Percentiles rank a stretch among this genome's conserved stretches.
These are phyloP conservation scores for Eucalyptus pauciflora DNA, from an alignment of 345 rosid species.

Conservation along the genomic window DNA sequence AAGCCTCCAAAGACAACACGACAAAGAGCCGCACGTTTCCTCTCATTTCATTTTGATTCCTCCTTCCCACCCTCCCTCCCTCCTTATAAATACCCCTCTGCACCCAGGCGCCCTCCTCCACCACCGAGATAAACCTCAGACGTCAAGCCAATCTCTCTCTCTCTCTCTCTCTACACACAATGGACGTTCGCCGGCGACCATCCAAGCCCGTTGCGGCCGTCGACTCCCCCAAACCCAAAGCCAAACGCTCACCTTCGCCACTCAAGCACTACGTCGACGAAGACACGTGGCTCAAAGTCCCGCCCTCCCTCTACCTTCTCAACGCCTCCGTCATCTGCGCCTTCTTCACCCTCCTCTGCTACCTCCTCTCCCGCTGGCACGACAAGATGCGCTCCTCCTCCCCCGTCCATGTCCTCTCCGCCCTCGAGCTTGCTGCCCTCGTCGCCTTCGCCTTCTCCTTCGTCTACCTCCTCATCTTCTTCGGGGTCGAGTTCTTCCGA, in stretches of 20 bases:
- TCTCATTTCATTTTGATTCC: background rate
- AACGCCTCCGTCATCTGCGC: conserved; percentile 14
- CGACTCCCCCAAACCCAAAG: too few relatives aligned
- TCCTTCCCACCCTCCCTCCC: background rate
- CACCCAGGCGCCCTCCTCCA: background rate
- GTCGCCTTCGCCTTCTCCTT: conserved; percentile 13
- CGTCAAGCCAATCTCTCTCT: background rate
- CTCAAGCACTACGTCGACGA: too few relatives aligned
- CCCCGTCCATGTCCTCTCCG: conserved; percentile 15
- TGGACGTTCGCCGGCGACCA: background rate
- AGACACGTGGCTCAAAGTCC: too few relatives aligned
- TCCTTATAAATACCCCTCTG: background rate
- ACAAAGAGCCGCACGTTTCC: background rate
- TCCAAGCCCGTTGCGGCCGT: background rate
- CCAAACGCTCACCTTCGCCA: too few relatives aligned
- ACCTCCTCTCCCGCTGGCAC: conserved; percentile 23
- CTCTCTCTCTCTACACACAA: background rate
- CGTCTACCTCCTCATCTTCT: conserved; percentile 20
- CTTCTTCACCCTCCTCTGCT: conserved; percentile 23
- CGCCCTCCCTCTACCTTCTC: background rate
- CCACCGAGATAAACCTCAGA: background rate
- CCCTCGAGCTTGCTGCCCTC: conserved; percentile 16
- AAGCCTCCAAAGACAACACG: background rate
- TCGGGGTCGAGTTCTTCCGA: conserved; percentile 22
- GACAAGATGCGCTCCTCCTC: conserved; percentile 25